These are phyloP conservation scores for Elaeis guineensis DNA, from an alignment of 176 grass and related monocot species.

Conservation along the genomic window DNA sequence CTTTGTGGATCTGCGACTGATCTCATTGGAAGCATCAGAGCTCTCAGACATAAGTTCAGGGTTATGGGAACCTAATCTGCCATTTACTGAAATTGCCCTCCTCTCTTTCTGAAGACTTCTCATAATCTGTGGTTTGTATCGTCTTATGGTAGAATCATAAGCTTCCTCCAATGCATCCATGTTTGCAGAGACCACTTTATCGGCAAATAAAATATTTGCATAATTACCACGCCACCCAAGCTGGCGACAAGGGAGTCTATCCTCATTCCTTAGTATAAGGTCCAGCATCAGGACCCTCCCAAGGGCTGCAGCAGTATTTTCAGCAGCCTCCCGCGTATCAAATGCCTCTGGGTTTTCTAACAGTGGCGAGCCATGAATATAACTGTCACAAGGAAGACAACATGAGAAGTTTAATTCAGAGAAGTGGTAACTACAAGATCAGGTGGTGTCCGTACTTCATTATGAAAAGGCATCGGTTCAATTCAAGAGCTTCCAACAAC, in stretches of 20 bases:
- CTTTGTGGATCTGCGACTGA: conserved; percentile 8
- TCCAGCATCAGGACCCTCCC: conserved; percentile 88
- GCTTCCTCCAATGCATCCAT: conserved; percentile 47
- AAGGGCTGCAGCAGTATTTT: conserved; percentile 70
- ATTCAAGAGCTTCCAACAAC: conserved; percentile 80
- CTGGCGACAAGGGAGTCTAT: conserved; percentile 68
- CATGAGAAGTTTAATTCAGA: too few relatives aligned
- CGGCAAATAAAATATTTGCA: conserved; percentile 65
- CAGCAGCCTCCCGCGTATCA: conserved; percentile 52
- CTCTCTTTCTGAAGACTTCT: conserved; percentile 52
- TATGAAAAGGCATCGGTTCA: conserved; percentile 79
- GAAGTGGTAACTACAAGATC: background rate
- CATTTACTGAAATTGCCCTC: conserved; percentile 66
- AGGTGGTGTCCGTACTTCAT: conserved; percentile 66
- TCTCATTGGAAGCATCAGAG: conserved; percentile 12
- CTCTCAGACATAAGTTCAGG: background rate
- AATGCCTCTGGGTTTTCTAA: conserved; percentile 58
- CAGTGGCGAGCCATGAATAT: conserved; percentile 71
- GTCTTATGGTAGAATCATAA: conserved; percentile 41
- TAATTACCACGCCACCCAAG: conserved; percentile 97
- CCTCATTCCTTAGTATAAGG: conserved; percentile 85
- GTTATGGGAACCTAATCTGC: conserved; percentile 46
- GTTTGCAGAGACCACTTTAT: conserved; percentile 53
- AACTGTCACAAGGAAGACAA: conserved; percentile 47
- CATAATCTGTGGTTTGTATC: conserved; percentile 44